Evolutionary conservation across 2,329 filamentous ascomycete species (phyloP).

Genomic region (Fusarium floridanum): DNA sequence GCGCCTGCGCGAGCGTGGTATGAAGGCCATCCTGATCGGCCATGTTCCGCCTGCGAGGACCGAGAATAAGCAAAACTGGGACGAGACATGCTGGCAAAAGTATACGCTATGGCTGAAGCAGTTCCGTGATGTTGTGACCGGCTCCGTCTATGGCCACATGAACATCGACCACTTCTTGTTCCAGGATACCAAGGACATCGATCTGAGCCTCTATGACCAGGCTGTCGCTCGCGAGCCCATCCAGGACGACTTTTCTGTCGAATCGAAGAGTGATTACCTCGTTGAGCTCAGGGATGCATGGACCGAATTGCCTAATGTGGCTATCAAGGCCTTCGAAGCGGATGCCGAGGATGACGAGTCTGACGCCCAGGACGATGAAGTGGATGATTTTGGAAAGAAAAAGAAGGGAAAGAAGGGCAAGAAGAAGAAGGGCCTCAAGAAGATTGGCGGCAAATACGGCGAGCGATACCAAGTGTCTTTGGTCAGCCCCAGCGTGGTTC

Average conservation of each 20-base stretch:
- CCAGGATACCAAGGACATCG: constrained; percentile 84
- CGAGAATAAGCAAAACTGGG: constrained; percentile 87
- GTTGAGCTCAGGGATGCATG: constrained; percentile 82
- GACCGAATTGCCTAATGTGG: constrained; percentile 76
- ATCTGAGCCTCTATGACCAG: constrained; percentile 62
- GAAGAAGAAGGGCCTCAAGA: constrained; percentile 64
- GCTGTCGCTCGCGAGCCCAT: constrained; percentile 45
- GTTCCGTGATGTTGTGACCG: constrained; percentile 89
- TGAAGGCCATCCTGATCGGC: constrained; percentile 95
- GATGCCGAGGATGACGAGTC: constrained; percentile 37
- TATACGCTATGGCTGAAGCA: constrained; percentile 92
- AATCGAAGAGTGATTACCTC: constrained; percentile 79
- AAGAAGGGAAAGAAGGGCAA: constrained; percentile 54
- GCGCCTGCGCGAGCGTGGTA: constrained; percentile 82
- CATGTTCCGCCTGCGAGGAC: constrained; percentile 94
- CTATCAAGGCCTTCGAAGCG: constrained; percentile 36
- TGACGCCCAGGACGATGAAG: constrained; percentile 36
- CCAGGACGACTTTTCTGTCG: constrained; percentile 69
- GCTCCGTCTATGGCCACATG: constrained; percentile 92
- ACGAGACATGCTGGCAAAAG: constrained; percentile 98
- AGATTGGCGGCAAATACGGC: constrained; percentile 82
- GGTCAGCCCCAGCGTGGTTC: constrained; percentile 88
- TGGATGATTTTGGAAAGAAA: constrained; percentile 38
- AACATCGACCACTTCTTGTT: constrained; percentile 98
- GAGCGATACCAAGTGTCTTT: constrained; percentile 87